Percentiles rank a stretch among this genome's conserved stretches.
These are phyloP conservation scores for Volvox africanus DNA, from an alignment of 139 green algal genomes.

Conservation along the genomic window DNA sequence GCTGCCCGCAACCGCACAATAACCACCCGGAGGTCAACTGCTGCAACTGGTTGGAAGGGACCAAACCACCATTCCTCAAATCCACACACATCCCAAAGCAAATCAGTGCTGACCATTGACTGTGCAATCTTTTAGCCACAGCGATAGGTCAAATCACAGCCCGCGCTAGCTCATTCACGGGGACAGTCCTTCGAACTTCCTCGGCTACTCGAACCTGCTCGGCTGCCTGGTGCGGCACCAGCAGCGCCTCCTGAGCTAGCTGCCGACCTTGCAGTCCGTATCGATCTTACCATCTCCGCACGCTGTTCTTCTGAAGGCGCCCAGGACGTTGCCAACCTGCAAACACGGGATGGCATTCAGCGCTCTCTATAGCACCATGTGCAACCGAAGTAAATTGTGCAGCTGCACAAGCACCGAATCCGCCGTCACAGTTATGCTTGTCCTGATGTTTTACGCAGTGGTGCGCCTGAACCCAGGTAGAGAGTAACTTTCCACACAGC, in stretches of 20 bases:
- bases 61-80: background rate
- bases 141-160: background rate
- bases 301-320: background rate
- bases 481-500: no score
- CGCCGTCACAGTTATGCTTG: no score
- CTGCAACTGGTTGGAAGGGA: background rate
- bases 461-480: no score
- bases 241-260: background rate
- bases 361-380: no score
- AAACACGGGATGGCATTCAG: no score
- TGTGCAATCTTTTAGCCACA: background rate
- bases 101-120: background rate
- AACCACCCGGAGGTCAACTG: background rate
- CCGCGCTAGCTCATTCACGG: background rate
- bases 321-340: background rate
- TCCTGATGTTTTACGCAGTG: no score
- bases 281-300: background rate
- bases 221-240: background rate
- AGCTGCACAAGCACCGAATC: no score
- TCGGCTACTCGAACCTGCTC: slow-evolving; percentile 4
- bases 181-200: slow-evolving; percentile 5
- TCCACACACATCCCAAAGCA: background rate
- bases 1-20: background rate
- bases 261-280: background rate
- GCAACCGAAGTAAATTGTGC: no score